A percentile compares a stretch with the other conserved stretches of the same genome.
These are phyloP conservation scores for Rhizoclosmatium globosum DNA, from an alignment of 192 early-diverging fungal species.

Conservation along the genomic window DNA sequence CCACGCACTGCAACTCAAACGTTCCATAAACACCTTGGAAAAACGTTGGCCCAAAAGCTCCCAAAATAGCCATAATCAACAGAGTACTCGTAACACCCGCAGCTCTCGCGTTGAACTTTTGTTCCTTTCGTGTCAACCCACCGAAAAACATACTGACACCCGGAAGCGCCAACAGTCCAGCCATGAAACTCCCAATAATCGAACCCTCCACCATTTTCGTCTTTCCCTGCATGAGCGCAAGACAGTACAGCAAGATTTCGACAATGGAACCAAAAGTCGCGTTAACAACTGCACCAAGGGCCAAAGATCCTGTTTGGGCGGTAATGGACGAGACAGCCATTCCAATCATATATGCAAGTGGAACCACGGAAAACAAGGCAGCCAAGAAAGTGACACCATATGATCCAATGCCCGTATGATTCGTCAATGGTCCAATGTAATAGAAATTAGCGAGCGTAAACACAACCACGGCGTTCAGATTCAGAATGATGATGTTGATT, in stretches of 20 bases:
- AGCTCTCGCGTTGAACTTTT: slow-evolving; percentile 93
- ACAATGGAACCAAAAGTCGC: slow-evolving; percentile 97
- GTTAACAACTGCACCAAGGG: slow-evolving; percentile 95
- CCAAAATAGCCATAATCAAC: slow-evolving; percentile 93
- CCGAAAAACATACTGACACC: slow-evolving; percentile 95
- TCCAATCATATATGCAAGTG: slow-evolving; percentile 96
- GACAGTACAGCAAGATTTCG: slow-evolving; percentile 92
- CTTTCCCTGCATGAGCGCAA: slow-evolving; percentile 90
- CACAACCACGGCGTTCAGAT: slow-evolving; percentile 82
- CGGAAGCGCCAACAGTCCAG: slow-evolving; percentile 89
- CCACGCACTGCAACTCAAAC: slow-evolving; percentile 65
- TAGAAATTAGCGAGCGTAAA: slow-evolving; percentile 88
- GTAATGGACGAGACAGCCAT: slow-evolving; percentile 97
- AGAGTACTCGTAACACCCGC: slow-evolving; percentile 95
- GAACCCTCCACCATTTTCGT: slow-evolving; percentile 87
- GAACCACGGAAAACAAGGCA: slow-evolving; percentile 81
- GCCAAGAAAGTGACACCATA: slow-evolving; percentile 74
- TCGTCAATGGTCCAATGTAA: slow-evolving; percentile 66
- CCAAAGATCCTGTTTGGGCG: slow-evolving; percentile 86
- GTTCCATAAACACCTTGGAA: slow-evolving; percentile 93
- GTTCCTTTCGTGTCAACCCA: slow-evolving; percentile 89
- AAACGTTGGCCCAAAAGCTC: slow-evolving; percentile 90
- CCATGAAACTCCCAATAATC: slow-evolving; percentile 90
- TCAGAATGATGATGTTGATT: slow-evolving; percentile 97
- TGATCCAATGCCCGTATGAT: slow-evolving; percentile 59